A percentile compares a stretch with the other conserved stretches of the same genome.
These are phyloP conservation scores for Boletus bicolor DNA, from an alignment of 768 basidiomycete genomes.

Conservation along the genomic window DNA sequence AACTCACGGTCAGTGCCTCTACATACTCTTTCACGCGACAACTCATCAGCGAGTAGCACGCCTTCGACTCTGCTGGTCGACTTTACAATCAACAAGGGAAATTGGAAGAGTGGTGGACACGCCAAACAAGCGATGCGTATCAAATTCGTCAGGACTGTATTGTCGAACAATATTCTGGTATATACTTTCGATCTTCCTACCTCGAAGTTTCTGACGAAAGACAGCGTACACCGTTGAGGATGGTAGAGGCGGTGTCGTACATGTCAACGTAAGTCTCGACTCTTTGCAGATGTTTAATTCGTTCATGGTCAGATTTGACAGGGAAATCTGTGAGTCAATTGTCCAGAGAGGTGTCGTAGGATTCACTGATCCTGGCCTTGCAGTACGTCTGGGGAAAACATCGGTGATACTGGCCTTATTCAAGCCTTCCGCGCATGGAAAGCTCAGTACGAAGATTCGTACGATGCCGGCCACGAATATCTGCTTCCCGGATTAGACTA, in stretches of 20 bases:
- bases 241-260: constrained; percentile 76
- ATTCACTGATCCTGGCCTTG: constrained; percentile 12
- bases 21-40: background rate
- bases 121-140: constrained; percentile 81
- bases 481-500: constrained; percentile 78
- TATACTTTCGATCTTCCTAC: constrained; percentile 25
- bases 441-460: constrained; percentile 60
- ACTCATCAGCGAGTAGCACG: constrained; percentile 51
- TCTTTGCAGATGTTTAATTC: background rate
- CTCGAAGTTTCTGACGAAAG: constrained; percentile 1
- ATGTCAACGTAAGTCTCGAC: constrained; percentile 67
- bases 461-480: constrained; percentile 59
- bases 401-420: constrained; percentile 81
- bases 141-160: constrained; percentile 82
- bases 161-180: constrained; percentile 86
- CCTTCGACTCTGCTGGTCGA: constrained; percentile 86
- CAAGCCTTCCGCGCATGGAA: constrained; percentile 94
- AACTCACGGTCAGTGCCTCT: constrained; percentile 64
- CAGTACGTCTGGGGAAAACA: constrained; percentile 90
- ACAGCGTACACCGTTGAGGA: constrained; percentile 80
- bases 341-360: background rate
- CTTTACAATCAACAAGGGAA: constrained; percentile 90
- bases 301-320: constrained; percentile 25
- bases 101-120: constrained; percentile 91
- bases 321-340: constrained; percentile 68